Conservation (phyloP, 495 filamentous ascomycete species). For the Penicillium argentinense region DNA sequence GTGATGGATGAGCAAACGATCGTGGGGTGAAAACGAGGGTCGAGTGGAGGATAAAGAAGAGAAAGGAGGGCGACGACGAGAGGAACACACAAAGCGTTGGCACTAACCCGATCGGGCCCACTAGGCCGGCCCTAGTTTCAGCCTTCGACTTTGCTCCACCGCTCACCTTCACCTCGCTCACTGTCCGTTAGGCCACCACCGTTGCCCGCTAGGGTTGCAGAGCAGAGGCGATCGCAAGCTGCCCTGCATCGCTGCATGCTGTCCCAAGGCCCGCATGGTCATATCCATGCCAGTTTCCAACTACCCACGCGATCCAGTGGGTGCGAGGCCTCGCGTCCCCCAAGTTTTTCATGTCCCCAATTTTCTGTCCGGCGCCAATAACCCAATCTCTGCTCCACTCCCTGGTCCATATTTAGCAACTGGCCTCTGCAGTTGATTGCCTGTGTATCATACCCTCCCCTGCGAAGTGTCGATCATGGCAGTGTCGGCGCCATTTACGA, state of each 20-base stretch:
- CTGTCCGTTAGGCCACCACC: background rate
- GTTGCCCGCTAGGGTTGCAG: background rate
- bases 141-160: background rate
- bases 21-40: slow-evolving; percentile 10
- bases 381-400: slow-evolving; percentile 2
- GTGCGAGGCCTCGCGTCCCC: background rate
- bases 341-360: background rate
- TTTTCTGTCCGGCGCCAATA: slow-evolving; percentile 1
- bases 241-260: no score
- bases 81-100: background rate
- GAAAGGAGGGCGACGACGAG: slow-evolving; percentile 1
- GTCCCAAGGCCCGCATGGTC: no score
- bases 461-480: slow-evolving; percentile 1
- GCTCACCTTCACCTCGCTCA: background rate
- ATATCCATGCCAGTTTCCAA: background rate
- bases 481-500: background rate
- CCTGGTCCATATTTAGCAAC: slow-evolving; percentile 12
- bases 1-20: slow-evolving; percentile 19
- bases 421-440: background rate
- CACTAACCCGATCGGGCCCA: slow-evolving; percentile 16
- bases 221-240: no score
- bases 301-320: no score
- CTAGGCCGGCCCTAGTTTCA: slow-evolving; percentile 18
- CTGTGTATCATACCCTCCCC: background rate
- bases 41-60: slow-evolving; percentile 18